These are phyloP conservation scores for Amesomyces nigricolor DNA, from an alignment of 2,329 filamentous ascomycete genomes.

Conservation along the genomic window DNA sequence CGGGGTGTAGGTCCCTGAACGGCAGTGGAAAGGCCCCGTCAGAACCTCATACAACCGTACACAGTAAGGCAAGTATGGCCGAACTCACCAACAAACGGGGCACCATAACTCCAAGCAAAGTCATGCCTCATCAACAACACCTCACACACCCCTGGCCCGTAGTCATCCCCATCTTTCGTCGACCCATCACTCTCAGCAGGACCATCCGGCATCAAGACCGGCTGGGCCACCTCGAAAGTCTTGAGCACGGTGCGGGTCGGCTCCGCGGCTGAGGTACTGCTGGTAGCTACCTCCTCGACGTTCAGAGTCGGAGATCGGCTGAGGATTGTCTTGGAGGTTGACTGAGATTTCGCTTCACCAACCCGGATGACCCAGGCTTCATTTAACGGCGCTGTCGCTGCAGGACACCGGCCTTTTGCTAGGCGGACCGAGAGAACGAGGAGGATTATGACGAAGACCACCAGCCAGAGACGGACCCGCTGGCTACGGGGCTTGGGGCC, in stretches of 20 bases:
- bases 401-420: background rate
- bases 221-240: conserved; percentile 65
- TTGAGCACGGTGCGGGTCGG: conserved; percentile 41
- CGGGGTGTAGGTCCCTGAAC: conserved; percentile 56
- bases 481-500: background rate
- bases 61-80: background rate
- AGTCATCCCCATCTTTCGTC: conserved; percentile 25
- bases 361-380: background rate
- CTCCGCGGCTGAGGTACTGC: conserved; percentile 23
- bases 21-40: background rate
- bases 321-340: background rate
- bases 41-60: background rate
- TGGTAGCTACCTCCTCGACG: conserved; percentile 1
- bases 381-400: background rate
- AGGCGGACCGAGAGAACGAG: conserved; percentile 1
- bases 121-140: conserved; percentile 62
- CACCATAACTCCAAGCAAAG: conserved; percentile 68
- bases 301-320: background rate
- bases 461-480: conserved; percentile 1
- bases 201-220: conserved; percentile 50
- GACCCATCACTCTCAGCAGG: conserved; percentile 35
- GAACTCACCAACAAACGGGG: conserved; percentile 60
- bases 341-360: background rate
- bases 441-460: background rate
- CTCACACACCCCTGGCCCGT: conserved; percentile 38